Conservation (phyloP, 1,284 basidiomycete species). For the Rhodotorula sp. region DNA sequence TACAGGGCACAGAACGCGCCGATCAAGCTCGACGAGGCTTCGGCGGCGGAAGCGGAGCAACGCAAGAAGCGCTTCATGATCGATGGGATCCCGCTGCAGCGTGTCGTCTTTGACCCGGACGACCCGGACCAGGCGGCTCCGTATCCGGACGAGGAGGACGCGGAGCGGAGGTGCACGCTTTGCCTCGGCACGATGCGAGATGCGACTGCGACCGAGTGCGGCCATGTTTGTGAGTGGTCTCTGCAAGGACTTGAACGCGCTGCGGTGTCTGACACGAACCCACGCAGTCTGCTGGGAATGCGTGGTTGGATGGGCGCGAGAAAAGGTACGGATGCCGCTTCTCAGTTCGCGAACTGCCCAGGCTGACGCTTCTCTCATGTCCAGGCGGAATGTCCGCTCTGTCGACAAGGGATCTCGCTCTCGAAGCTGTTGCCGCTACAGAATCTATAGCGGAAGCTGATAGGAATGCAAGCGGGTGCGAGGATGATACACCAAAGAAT, state of each 20-base stretch:
- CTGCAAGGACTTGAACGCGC: too few species aligned
- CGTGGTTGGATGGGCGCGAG: constrained; percentile 50
- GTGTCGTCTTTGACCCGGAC: constrained; percentile 43
- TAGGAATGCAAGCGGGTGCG: neutral
- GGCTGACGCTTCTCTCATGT: neutral
- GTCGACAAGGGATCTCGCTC: constrained; percentile 43
- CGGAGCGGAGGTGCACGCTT: constrained; percentile 48
- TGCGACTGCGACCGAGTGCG: constrained; percentile 49
- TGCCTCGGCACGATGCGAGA: constrained; percentile 48
- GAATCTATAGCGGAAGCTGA: constrained; percentile 34
- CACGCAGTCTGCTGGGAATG: constrained; percentile 49
- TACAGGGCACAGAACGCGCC: constrained; percentile 26
- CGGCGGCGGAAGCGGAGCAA: neutral
- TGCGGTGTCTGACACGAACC: neutral
- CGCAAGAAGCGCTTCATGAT: constrained; percentile 36
- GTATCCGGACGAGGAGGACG: constrained; percentile 38
- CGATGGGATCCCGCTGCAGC: constrained; percentile 37
- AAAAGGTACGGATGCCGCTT: constrained; percentile 41
- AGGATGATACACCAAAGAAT: neutral
- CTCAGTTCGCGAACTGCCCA: too few species aligned
- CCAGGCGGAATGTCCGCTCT: constrained; percentile 47
- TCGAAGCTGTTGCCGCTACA: constrained; percentile 45
- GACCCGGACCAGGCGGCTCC: constrained; percentile 40
- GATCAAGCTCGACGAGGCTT: neutral
- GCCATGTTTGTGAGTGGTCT: constrained; percentile 47